Conservation (phyloP, 805 yeast species). For the Ogataea wickerhamii region DNA sequence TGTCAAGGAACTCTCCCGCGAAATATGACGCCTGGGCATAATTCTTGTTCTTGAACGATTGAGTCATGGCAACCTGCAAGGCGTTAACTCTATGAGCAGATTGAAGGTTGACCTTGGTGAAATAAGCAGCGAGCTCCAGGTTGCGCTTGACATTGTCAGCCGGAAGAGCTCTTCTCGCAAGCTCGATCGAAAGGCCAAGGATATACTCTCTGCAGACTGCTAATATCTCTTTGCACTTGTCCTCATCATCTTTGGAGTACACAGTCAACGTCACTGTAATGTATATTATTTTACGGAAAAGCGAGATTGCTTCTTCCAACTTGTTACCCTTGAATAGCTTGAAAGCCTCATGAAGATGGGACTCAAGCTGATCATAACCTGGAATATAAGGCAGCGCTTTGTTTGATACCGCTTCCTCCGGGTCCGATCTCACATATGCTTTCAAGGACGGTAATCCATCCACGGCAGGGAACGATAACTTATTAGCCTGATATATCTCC, state of each 20-base stretch:
- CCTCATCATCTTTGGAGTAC: conserved; percentile 68
- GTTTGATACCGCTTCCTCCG: conserved; percentile 49
- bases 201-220: conserved; percentile 83
- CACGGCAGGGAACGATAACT: conserved; percentile 69
- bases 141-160: conserved; percentile 74
- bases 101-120: conserved; percentile 79
- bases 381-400: conserved; percentile 67
- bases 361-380: conserved; percentile 64
- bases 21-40: conserved; percentile 85
- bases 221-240: conserved; percentile 67
- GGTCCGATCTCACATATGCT: conserved; percentile 63
- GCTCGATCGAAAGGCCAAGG: conserved; percentile 86
- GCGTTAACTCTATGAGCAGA: conserved; percentile 85
- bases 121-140: conserved; percentile 92
- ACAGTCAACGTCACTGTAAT: conserved; percentile 70
- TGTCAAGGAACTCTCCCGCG: conserved; percentile 76
- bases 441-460: conserved; percentile 70
- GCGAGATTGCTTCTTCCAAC: conserved; percentile 72
- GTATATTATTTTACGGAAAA: conserved; percentile 78
- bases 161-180: conserved; percentile 79
- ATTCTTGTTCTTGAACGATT: conserved; percentile 84
- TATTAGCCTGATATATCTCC: conserved; percentile 79
- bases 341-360: conserved; percentile 68
- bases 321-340: conserved; percentile 79
- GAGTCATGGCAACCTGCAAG: conserved; percentile 91